Evolutionary conservation across 768 basidiomycete species (phyloP), one percentile per base, ranked within the genome.

Genomic region (Tremella yokohamensis): DNA sequence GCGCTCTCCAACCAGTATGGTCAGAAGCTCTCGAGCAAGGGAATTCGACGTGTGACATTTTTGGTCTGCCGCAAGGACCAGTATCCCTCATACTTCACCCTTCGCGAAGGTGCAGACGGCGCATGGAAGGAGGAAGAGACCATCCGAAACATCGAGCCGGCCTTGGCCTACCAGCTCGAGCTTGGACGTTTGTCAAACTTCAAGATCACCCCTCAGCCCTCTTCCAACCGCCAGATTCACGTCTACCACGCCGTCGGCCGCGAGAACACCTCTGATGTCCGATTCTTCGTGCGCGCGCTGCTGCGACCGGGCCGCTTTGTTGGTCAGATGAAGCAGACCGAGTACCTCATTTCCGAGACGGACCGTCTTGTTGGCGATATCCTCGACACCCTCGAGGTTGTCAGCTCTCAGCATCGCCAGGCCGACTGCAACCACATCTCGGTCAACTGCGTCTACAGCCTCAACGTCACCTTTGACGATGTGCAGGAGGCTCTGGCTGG

Each of bases 341-440:
- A 97, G 78, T 99, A 98, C 79, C 87, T 99, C 72, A 89, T 99
- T 65, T 96, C 94, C 1, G 96, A 99, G 80, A 93, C 93, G 12
- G 96, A 99, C 72, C 88, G 96, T 47, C 85, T 98, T 12, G 89
- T 98, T 61, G 94, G 90, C 40, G 87, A 84, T 69, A 85, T 98
- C 66, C 81, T 99, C 61, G 96, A 99, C 77, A 88, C 93, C 1
- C 83, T 98, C 26, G 94, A 98, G 76, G 87, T 98, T 54, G 90
- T 94, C 72, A 86, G 84, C 66, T 89, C 89, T 8, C 84, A 90
- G 69, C 82, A 93, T 69, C 85, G 93, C 60, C 90, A 87, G 65
- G 89, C 94, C 2, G 94, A 98, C 74, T 92, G 90, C 80, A 98
- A 98, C 77, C 93, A 97, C 76, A 96, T 98, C 76, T 93, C 91